Conservation (phyloP, 1,284 basidiomycete species). For the Ustilago loliicola region DNA sequence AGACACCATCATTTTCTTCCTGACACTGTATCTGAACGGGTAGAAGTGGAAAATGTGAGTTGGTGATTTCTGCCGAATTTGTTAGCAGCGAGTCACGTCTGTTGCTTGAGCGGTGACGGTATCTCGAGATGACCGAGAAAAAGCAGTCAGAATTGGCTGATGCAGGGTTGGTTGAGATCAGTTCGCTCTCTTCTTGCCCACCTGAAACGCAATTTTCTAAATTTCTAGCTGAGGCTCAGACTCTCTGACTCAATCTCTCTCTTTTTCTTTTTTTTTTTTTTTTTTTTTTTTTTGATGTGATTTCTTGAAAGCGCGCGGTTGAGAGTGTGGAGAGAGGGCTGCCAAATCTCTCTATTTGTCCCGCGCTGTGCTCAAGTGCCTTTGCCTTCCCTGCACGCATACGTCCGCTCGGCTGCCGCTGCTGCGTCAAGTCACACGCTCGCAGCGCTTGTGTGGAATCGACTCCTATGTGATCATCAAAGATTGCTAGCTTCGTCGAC, state of each 20-base stretch:
- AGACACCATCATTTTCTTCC: too few species aligned
- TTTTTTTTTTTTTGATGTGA: not conserved
- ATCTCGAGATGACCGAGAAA: not conserved
- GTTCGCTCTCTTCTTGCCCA: not conserved
- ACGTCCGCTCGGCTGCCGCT: slow-evolving; percentile 6
- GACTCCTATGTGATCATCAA: not conserved
- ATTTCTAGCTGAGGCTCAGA: not conserved
- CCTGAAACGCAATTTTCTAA: slow-evolving; percentile 3
- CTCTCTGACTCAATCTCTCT: not conserved
- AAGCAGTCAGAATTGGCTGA: slow-evolving; percentile 4
- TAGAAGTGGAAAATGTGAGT: not conserved
- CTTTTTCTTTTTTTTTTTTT: not conserved
- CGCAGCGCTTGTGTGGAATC: slow-evolving; percentile 16
- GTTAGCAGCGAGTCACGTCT: slow-evolving; percentile 1
- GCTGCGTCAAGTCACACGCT: slow-evolving; percentile 24
- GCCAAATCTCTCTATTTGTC: not conserved
- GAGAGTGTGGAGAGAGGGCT: not conserved
- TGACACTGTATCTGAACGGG: too few species aligned
- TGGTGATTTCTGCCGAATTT: not conserved
- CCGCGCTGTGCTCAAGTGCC: not conserved
- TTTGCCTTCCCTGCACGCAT: not conserved
- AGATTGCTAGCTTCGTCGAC: not conserved
- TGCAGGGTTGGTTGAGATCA: slow-evolving; percentile 19
- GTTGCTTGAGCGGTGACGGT: not conserved
- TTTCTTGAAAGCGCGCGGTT: not conserved